A percentile compares a stretch with the other conserved stretches of the same genome.
Evolutionary conservation across 345 rosid species (phyloP).

Genomic region (Atalantia buxifolia): DNA sequence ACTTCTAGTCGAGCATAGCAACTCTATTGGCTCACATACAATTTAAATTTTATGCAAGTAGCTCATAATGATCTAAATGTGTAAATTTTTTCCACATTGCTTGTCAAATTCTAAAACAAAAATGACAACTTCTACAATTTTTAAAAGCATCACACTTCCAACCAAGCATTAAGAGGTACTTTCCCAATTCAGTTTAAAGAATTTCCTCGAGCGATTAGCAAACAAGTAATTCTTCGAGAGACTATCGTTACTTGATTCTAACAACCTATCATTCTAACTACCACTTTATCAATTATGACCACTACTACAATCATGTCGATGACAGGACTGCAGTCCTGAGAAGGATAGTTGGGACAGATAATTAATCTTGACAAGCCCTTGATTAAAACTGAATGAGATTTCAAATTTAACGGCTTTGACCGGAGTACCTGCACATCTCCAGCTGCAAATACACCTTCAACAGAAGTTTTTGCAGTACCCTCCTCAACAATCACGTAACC

Average conservation of each 20-base stretch:
- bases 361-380: not conserved
- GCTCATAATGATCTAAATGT: not conserved
- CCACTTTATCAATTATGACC: not conserved
- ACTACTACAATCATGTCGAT: not conserved
- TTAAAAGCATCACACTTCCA: constrained; percentile 1
- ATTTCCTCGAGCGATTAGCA: not conserved
- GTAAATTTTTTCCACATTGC: not conserved
- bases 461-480: constrained; percentile 80
- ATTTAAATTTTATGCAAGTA: not conserved
- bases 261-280: not conserved
- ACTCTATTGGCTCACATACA: not conserved
- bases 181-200: not conserved
- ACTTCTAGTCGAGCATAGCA: not conserved
- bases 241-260: not conserved
- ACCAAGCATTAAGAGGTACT: no score
- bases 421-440: constrained; percentile 93
- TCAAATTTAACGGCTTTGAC: constrained; percentile 2
- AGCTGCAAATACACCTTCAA: constrained; percentile 92
- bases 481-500: constrained; percentile 80
- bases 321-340: not conserved
- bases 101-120: not conserved
- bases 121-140: not conserved
- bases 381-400: not conserved
- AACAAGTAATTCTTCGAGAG: not conserved
- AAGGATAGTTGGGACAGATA: not conserved